Base-by-base conservation (phyloP, 2,329 filamentous ascomycete genomes). In the Penicillium crustosum region DNA sequence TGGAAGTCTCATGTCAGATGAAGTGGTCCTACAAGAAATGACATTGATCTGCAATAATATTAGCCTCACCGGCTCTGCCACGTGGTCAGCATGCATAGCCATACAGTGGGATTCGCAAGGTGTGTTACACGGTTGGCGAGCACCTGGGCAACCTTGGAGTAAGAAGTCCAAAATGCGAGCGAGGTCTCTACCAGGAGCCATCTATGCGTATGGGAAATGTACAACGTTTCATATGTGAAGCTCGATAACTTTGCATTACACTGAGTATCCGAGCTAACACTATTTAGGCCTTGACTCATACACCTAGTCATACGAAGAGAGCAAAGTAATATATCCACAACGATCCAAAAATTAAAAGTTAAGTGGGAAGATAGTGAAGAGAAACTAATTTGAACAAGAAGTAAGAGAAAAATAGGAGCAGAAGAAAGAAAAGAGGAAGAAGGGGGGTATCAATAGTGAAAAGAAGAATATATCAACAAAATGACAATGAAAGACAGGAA, bases 371-470 rank as follows among this genome's bases (percentile, higher is more conserved):
- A 45, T 15, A 12, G 21, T 49, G 43, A 41, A 41, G 48, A 17
- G 13, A 29, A 29, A 19, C 5, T 25, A 38, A 41, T 21, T 29
- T 21, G 33, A 58, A 38, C 41, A 48, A 51, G 38, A 54, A 44
- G 39, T 48, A 25, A 48, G 45, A 35, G 15, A 33, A 50, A 50
- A 50, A 50, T 19, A 31, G 6, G 5, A 23, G 23, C 7, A 51
- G 25, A 31, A 36, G 31, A 59, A 35, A 57, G 35, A 54, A 57
- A 49, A 36, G 43, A 52, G 15, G 52, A 55, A 58, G 54, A 53
- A 19, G 33, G 41, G 15, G 54, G 54, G 55, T 57, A 57, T 67
- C 61, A 64, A 57, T 54, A 49, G 52, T 56, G 52, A 53, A 35
- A 53, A 61, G 43, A 58, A 51, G 33, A 60, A 58, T 49, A 57